A percentile compares a stretch with the other conserved stretches of the same genome.
phyloP scores from a whole-genome alignment of 257 asterid species.

The Solanum clarkiae region DNA sequence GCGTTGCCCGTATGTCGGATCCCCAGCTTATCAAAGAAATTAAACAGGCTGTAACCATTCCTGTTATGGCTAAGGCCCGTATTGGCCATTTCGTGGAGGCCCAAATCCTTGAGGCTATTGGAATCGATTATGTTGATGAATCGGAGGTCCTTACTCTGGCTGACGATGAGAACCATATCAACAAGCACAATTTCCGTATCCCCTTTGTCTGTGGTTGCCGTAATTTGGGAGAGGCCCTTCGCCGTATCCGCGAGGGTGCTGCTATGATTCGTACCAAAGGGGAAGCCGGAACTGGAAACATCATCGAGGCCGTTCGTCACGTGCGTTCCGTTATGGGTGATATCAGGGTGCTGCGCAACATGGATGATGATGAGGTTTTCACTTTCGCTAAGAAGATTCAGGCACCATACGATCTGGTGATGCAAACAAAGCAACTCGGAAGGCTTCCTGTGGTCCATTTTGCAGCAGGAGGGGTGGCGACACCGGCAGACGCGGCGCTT shows the following conservation, averaged over 20 bases:
- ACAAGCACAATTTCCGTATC: constrained; percentile 84
- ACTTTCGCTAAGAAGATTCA: constrained; percentile 69
- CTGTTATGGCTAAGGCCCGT: constrained; percentile 89
- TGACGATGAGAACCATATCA: constrained; percentile 72
- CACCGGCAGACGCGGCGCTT: constrained; percentile 80
- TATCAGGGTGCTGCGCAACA: constrained; percentile 61
- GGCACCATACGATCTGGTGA: constrained; percentile 76
- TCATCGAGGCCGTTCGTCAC: constrained; percentile 90
- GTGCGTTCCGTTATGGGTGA: constrained; percentile 85
- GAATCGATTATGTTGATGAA: constrained; percentile 76
- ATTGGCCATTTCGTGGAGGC: constrained; percentile 93
- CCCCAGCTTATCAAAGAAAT: constrained; percentile 77
- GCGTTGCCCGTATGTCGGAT: constrained; percentile 93
- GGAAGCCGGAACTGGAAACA: constrained; percentile 85
- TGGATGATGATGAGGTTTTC: constrained; percentile 87
- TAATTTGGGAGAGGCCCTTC: constrained; percentile 85
- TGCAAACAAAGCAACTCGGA: constrained; percentile 86
- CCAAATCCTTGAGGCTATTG: constrained; percentile 77
- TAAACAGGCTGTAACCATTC: constrained; percentile 79
- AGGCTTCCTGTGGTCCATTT: constrained; percentile 84
- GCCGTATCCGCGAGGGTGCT: constrained; percentile 85
- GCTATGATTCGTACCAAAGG: constrained; percentile 94
- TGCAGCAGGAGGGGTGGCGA: constrained; percentile 93
- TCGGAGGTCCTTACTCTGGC: constrained; percentile 81
- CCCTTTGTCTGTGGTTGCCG: constrained; percentile 98